Base-by-base conservation (phyloP, 179 eudicot genomes). In the Beta macrorhiza region DNA sequence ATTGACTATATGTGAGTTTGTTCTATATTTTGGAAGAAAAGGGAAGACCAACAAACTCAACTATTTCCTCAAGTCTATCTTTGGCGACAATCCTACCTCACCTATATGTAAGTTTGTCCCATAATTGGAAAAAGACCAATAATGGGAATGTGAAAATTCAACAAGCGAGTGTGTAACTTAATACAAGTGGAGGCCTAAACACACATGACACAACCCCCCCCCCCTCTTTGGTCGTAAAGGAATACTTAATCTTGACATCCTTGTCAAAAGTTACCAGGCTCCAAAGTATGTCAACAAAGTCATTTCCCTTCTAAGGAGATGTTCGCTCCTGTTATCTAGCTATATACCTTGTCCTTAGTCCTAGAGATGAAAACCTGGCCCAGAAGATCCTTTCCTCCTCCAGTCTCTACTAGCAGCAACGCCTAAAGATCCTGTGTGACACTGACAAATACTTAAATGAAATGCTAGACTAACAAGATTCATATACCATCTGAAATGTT, bases 231-330 rank as follows among this genome's bases (percentile, higher is more conserved):
- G 0, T n/a, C 7, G 13, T n/a, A 61, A 61, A 5, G 17, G 65
- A 61, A 19, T 19, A 61, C 65, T 7, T 61, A 25, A 61, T n/a
- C 65, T 61, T n/a, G 20, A 25, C 65, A 61, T 19, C 9, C 10
- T 14, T 61, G 22, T 61, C 29, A 19, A 19, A 61, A 61, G 13
- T 7, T 61, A 61, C 11, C 20, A 61, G 25, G 65, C 25, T 61
- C 3, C 25, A n/a, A 61, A 61, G 29, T 13, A 29, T 16, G 49
- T 45, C 74, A 47, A 45, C 55, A 67, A 37, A 32, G 17, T 19
- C 71, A 32, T 67, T 67, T 32, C 72, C 22, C 72, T 70, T n/a
- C 74, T 45, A 70, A 70, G 29, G 53, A 70, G 55, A 45, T 45
- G 7, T 70, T 70, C 9, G 37, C 37, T 32, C 37, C 37, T 32